Base-by-base conservation (phyloP, 129 eudicot genomes). In the Helianthus tuberosus region DNA sequence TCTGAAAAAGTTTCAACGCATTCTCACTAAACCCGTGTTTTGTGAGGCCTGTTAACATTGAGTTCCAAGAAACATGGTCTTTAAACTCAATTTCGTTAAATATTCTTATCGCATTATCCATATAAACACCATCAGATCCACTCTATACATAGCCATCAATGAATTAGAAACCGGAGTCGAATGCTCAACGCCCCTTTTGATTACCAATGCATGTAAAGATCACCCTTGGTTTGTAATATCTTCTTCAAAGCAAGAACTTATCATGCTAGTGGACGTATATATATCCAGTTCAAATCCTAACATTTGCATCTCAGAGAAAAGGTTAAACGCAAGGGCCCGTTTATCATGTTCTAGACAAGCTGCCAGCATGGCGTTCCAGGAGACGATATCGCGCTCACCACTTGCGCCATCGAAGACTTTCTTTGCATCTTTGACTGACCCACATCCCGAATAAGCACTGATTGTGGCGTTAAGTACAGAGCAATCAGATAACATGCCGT, bases 281-380 rank as follows among this genome's bases (percentile, higher is more conserved):
- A 85, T 57, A 41, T 93, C 98, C 0, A 85, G 88, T 64, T 77
- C 82, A 76, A 90, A 77, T 53, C 89, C 91, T 6, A 36, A 55
- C 39, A 70, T 74, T 47, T 76, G 86, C 98, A 93, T 84, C 52
- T 89, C 71, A 15, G 77, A 75, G 72, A 89, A 87, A 62, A 93
- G 79, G 38, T 69, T 29, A 73, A 93, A 88, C 6, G 89, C 96
- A 64, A 72, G 72, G 44, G 55, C 75, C 39, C 44, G 82, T 69
- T 80, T 66, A 64, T 83, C 80, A 81, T 86, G 89, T 20, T 78
- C 84, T 39, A 90, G 66, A 69, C 76, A 88, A 63, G 96, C 96
- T 47, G 88, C 96, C 71, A 93, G 43, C 88, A 93, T 90, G 41
- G 96, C 88, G 69, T 93, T 93, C 98, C 98, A 93, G 3, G 96